Percentiles rank a stretch among this genome's conserved stretches.
Conservation (phyloP, 2,329 filamentous ascomycete species). For the Fonsecaea pugnacius region DNA sequence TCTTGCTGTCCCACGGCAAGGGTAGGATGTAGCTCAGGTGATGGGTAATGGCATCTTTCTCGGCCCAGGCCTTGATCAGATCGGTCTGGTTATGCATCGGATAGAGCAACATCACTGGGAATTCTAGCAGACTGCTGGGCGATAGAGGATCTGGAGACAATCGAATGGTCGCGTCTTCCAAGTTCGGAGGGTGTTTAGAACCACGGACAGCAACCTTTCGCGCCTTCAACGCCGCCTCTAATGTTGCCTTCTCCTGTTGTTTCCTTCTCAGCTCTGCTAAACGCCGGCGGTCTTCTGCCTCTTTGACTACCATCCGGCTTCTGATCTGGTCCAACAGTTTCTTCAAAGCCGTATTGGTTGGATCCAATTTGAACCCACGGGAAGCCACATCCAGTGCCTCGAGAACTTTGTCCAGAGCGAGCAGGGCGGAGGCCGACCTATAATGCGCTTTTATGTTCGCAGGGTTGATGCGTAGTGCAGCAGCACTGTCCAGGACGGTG, state of each 20-base stretch:
- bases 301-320: slow-evolving; percentile 60
- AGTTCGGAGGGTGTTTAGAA: slow-evolving; percentile 76
- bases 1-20: slow-evolving; percentile 77
- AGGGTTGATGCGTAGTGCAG: slow-evolving; percentile 76
- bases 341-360: slow-evolving; percentile 68
- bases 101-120: slow-evolving; percentile 85
- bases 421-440: slow-evolving; percentile 76
- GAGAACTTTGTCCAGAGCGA: slow-evolving; percentile 74
- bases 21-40: slow-evolving; percentile 87
- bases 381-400: slow-evolving; percentile 82
- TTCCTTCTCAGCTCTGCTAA: slow-evolving; percentile 51
- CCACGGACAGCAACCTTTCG: slow-evolving; percentile 70
- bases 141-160: slow-evolving; percentile 75
- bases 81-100: slow-evolving; percentile 81
- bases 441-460: slow-evolving; percentile 89
- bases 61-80: slow-evolving; percentile 84
- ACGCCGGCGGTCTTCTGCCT: slow-evolving; percentile 61
- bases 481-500: slow-evolving; percentile 81
- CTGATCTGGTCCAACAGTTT: slow-evolving; percentile 67
- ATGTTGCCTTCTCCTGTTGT: slow-evolving; percentile 62
- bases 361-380: slow-evolving; percentile 74
- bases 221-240: slow-evolving; percentile 69
- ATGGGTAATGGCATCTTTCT: slow-evolving; percentile 73
- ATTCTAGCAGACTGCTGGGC: slow-evolving; percentile 70
- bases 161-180: slow-evolving; percentile 77